Conservation (phyloP, 345 rosid species). For the Dipteronia sinensis region DNA sequence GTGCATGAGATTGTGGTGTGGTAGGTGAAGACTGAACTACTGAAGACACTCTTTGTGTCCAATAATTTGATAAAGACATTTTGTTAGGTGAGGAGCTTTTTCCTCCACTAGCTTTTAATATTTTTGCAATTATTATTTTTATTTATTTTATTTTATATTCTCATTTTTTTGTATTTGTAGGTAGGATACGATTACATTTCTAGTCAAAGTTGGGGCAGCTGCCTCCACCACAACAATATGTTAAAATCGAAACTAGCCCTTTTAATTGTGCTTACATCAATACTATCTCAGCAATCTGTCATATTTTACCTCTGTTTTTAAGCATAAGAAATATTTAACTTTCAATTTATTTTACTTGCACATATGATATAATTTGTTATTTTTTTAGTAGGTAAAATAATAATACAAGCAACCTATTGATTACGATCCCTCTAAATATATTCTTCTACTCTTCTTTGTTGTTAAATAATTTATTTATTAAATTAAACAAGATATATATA, state of each 20-base stretch:
- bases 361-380: too few species aligned
- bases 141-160: background rate
- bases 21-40: too few species aligned
- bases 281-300: background rate
- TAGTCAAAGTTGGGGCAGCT: slow-evolving; percentile 3
- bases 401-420: too few species aligned
- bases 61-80: slow-evolving; percentile 11
- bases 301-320: background rate
- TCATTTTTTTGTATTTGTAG: background rate
- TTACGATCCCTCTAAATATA: too few species aligned
- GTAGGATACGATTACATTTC: too few species aligned
- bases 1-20: too few species aligned
- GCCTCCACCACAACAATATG: background rate
- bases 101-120: slow-evolving; percentile 2
- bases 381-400: too few species aligned
- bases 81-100: slow-evolving; percentile 35
- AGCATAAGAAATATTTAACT: background rate
- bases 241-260: background rate
- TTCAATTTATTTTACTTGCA: too few species aligned
- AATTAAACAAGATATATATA: too few species aligned
- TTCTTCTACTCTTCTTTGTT: too few species aligned
- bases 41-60: too few species aligned
- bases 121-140: background rate
- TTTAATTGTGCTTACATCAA: slow-evolving; percentile 2
- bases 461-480: too few species aligned